Evolutionary conservation across 257 asterid species (phyloP).

Genomic region (Henckelia pumila): DNA sequence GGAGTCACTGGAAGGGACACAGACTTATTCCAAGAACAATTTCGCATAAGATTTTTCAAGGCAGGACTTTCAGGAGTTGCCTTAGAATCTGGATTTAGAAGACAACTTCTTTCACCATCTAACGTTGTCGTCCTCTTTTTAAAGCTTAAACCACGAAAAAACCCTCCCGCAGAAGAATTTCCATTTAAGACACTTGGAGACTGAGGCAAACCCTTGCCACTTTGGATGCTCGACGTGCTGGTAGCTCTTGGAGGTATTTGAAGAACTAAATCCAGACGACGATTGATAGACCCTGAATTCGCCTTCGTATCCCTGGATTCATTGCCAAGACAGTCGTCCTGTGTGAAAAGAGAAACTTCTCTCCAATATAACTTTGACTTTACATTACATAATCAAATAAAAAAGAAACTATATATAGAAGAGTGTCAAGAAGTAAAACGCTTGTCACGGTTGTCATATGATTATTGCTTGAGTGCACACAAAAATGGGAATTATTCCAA

Average conservation of each 20-base stretch:
- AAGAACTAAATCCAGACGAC: constrained; percentile 55
- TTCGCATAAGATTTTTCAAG: constrained; percentile 36
- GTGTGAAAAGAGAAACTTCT: constrained; percentile 16
- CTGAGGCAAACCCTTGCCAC: constrained; percentile 36
- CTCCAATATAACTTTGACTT: constrained; percentile 17
- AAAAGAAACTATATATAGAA: neutral
- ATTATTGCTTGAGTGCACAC: neutral
- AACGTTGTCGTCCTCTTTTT: constrained; percentile 38
- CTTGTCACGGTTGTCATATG: neutral
- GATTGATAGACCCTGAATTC: constrained; percentile 35
- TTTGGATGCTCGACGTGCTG: constrained; percentile 37
- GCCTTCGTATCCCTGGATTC: constrained; percentile 27
- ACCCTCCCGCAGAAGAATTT: constrained; percentile 49
- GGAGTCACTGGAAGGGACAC: constrained; percentile 80
- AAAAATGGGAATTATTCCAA: neutral
- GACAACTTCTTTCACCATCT: constrained; percentile 69
- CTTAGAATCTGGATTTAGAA: constrained; percentile 52
- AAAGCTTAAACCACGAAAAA: constrained; percentile 68
- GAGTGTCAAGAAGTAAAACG: neutral
- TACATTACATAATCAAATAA: constrained; percentile 7
- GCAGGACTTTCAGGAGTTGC: constrained; percentile 53
- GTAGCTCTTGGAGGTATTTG: constrained; percentile 65
- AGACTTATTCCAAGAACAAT: constrained; percentile 52
- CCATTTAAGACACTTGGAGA: constrained; percentile 36
- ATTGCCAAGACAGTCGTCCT: constrained; percentile 40